Percentiles rank a stretch among this genome's conserved stretches.
Evolutionary conservation across 345 rosid species (phyloP).

Genomic region (Citrus inodora): DNA sequence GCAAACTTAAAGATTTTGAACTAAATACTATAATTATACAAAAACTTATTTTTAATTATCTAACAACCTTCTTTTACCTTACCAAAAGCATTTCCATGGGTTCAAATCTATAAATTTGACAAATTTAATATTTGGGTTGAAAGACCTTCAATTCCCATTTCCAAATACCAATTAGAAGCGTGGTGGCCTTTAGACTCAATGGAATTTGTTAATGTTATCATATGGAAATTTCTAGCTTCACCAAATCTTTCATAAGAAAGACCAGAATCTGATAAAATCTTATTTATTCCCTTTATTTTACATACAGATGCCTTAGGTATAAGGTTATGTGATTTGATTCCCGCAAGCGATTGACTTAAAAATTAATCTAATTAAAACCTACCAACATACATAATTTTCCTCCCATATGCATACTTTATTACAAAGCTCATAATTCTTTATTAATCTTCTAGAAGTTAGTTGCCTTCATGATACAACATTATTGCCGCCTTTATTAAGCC

Average conservation of each 20-base stretch:
- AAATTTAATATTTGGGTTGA: too few relatives aligned
- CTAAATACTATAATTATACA: too few relatives aligned
- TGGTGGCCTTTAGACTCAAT: too few relatives aligned
- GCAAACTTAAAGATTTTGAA: too few relatives aligned
- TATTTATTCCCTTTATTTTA: background rate
- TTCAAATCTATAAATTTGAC: too few relatives aligned
- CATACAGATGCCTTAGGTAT: background rate
- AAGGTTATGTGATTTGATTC: background rate
- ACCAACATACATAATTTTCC: background rate
- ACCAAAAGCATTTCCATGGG: too few relatives aligned
- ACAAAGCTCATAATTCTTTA: background rate
- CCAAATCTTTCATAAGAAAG: background rate
- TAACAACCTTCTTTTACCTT: too few relatives aligned
- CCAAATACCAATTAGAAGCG: too few relatives aligned
- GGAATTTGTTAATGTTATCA: too few relatives aligned
- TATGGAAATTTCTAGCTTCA: background rate
- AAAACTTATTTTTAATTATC: too few relatives aligned
- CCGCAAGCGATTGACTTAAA: background rate
- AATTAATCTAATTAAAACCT: background rate
- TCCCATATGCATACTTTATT: background rate
- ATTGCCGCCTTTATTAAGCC: background rate
- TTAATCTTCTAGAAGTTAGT: background rate
- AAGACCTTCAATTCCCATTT: too few relatives aligned
- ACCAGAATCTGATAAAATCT: background rate
- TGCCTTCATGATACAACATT: background rate